A percentile compares a stretch with the other conserved stretches of the same genome.
These are phyloP conservation scores for Biancaea sappan DNA, from an alignment of 306 rosid genomes.

Conservation along the genomic window DNA sequence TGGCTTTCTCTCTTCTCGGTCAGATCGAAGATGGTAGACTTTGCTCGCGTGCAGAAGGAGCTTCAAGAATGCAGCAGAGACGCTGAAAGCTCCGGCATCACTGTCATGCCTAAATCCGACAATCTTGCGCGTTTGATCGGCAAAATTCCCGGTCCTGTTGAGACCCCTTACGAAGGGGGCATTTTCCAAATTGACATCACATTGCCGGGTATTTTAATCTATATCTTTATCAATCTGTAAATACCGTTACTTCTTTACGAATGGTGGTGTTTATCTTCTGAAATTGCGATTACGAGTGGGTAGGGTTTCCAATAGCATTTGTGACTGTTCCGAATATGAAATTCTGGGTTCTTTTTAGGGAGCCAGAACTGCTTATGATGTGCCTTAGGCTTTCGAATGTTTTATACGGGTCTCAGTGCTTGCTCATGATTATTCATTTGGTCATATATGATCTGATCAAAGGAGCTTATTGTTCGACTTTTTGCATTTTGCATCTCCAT, in stretches of 20 bases:
- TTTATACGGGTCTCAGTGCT: background rate
- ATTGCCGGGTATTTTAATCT: slow-evolving; percentile 54
- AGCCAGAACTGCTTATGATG: background rate
- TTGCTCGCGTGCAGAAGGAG: slow-evolving; percentile 95
- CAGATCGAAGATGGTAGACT: slow-evolving; percentile 77
- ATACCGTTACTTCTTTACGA: background rate
- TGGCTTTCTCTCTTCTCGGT: background rate
- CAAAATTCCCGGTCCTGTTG: slow-evolving; percentile 83
- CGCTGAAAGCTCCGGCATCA: slow-evolving; percentile 77
- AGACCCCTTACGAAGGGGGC: slow-evolving; percentile 93
- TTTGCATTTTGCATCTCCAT: background rate
- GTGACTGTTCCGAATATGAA: too few relatives aligned
- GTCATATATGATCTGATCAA: background rate
- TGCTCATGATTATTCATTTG: background rate
- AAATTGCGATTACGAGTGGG: too few relatives aligned
- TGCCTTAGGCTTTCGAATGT: background rate
- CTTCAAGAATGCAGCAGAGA: slow-evolving; percentile 86
- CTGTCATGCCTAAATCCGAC: slow-evolving; percentile 62
- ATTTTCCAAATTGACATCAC: slow-evolving; percentile 84
- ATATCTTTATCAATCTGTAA: background rate
- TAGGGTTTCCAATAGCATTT: slow-evolving; percentile 29
- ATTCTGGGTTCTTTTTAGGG: too few relatives aligned
- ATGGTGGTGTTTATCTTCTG: too few relatives aligned
- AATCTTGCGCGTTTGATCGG: slow-evolving; percentile 64
- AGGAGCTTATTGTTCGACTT: background rate